Base-by-base conservation (phyloP, 2,329 filamentous ascomycete species). In the Colletotrichum agaves region DNA sequence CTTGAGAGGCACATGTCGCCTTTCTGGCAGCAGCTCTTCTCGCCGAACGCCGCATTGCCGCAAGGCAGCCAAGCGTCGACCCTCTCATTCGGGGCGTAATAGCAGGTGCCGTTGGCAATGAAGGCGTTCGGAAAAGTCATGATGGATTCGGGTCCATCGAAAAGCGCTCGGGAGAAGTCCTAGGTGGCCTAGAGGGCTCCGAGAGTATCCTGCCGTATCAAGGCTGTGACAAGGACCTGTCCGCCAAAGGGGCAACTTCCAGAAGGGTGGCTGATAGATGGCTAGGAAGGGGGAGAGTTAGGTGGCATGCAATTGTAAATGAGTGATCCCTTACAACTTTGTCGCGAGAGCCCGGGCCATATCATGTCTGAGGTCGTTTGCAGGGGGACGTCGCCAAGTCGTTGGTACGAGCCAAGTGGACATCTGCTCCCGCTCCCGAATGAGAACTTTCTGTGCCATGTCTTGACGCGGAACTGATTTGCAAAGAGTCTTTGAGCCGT, bases 71-170 rank as follows among this genome's bases (percentile, higher is more conserved):
- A 76, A 31, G 52, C 63, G 10, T 47, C 19, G 11, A 69, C 64
- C 19, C 70, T 57, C 2, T 68, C 31, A 4, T 70, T 67, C 0
- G 67, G 39, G 6, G 70, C 73, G 4, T 37, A 61, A 61, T 76
- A 77, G 67, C 77, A 79, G 43, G 75, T 78, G 46, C 77, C 77
- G 63, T 78, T 79, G 61, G 75, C 75, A 60, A 78, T 70, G 59
- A 66, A 73, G 35, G 72, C 62, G 52, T 76, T 73, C 5, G 69
- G 60, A 11, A 53, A 46, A 59, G 57, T 67, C 61, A 70, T 70
- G 35, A 23, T 63, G 17, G n/a, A 15, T 17, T 12, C 15, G 21
- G 52, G 59, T 55, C 27, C 55, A n/a, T 41, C 37, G 4, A 39
- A 6, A 39, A 31, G 35, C 13, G 15, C 23, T 52, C 6, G 15